Conservation (phyloP, 1,284 basidiomycete species). For the Fomitiporia mediterranea region DNA sequence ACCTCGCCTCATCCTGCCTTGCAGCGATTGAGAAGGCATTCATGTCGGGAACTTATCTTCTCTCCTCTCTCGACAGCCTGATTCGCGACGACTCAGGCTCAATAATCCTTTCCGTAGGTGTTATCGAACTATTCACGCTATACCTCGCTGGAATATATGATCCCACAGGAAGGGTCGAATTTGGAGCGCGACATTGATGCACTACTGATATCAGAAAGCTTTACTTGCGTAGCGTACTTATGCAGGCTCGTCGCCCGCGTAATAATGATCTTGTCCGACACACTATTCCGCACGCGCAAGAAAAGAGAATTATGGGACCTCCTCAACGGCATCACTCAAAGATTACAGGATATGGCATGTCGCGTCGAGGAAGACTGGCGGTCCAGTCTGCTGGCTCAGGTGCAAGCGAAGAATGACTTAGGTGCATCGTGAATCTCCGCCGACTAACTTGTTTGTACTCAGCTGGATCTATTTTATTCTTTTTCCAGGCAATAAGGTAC, state of each 20-base stretch:
- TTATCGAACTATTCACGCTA: background rate
- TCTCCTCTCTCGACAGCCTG: background rate
- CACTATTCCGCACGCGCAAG: constrained; percentile 23
- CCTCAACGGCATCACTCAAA: background rate
- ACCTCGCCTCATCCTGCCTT: background rate
- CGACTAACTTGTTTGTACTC: background rate
- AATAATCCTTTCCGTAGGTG: constrained; percentile 3
- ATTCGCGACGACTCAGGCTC: background rate
- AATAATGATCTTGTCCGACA: constrained; percentile 45
- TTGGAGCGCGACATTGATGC: background rate
- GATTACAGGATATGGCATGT: constrained; percentile 34
- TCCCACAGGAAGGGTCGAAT: background rate
- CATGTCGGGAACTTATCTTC: constrained; percentile 10
- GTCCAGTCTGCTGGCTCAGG: constrained; percentile 37
- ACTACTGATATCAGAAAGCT: constrained; percentile 9
- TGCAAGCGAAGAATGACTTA: constrained; percentile 29
- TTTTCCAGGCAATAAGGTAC: constrained; percentile 36
- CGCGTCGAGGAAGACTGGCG: constrained; percentile 53
- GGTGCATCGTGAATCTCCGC: constrained; percentile 31
- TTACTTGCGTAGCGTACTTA: constrained; percentile 1
- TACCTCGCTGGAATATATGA: background rate
- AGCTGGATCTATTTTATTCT: constrained; percentile 6
- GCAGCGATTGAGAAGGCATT: constrained; percentile 4
- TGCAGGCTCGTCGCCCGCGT: constrained; percentile 23
- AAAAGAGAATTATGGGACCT: constrained; percentile 7